Evolutionary conservation across 176 grass and related monocot species (phyloP), one percentile per base, ranked within the genome.

Genomic region (Rhynchospora breviuscula): DNA sequence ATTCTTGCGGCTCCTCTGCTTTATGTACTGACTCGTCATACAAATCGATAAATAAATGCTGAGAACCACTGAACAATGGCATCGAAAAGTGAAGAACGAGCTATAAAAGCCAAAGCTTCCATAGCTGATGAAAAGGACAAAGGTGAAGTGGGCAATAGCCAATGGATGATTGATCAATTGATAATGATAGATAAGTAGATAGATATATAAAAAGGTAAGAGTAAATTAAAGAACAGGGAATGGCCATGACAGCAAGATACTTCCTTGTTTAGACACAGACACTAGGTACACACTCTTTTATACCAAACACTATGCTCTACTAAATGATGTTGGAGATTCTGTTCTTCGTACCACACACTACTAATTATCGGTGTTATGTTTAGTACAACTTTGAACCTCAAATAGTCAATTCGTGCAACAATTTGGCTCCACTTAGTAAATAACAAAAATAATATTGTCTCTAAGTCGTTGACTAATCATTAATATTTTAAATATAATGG

Each of bases 71-170:
- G 31, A n/a, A 1, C 3, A 49, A 53, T 54, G 21, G 15, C 14
- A n/a, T 44, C 0, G 3, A 68, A 76, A 76, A 26, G 45, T 43
- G 0, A 54, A 48, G 47, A 76, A 52, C 46, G 22, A 5, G 71
- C 4, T 77, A 77, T 29, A 54, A 56, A 51, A 56, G 48, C 72
- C 10, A 77, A 54, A 77, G 73, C 73, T 33, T 77, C 72, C 72
- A 29, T 78, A 56, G 73, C 23, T 78, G 51, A 78, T 78, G 51
- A 78, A 54, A 78, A 57, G 73, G 51, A 54, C 49, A 78, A 57
- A 78, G 51, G 51, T 0, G 25, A 31, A 57, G 51, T 57, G 73
- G 72, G 22, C 17, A 77, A 14, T 54, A 22, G 72, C 48, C 72
- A 54, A 15, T 54, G 23, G 45, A 74, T 74, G 70, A 71, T 71